Percentiles rank a stretch among this genome's conserved stretches.
These are phyloP conservation scores for Dicorynia guianensis DNA, from an alignment of 306 rosid species.

Conservation along the genomic window DNA sequence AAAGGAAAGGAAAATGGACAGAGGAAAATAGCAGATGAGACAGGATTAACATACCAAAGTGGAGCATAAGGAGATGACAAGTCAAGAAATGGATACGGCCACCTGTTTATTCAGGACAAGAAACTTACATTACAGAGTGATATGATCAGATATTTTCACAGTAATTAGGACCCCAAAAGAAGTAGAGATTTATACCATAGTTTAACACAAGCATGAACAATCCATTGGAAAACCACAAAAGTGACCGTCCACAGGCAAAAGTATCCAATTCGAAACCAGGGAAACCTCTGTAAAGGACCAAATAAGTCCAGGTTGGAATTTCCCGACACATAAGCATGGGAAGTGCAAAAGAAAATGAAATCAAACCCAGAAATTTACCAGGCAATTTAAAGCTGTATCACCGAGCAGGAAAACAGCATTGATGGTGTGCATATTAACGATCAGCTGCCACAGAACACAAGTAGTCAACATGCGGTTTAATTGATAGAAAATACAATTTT, in stretches of 20 bases:
- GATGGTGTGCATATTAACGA: constrained; percentile 79
- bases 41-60: constrained; percentile 58
- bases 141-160: constrained; percentile 11
- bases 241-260: constrained; percentile 88
- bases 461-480: too few species aligned
- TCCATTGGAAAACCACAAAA: constrained; percentile 87
- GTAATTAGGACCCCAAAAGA: constrained; percentile 27
- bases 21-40: neutral
- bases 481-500: neutral
- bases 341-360: constrained; percentile 26
- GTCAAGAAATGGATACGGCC: constrained; percentile 99
- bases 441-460: constrained; percentile 58
- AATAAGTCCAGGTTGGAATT: constrained; percentile 31
- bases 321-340: neutral
- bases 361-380: constrained; percentile 61
- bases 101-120: constrained; percentile 64
- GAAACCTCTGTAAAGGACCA: constrained; percentile 68
- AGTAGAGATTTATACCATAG: constrained; percentile 64
- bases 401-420: constrained; percentile 92
- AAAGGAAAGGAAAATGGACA: neutral
- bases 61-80: constrained; percentile 85
- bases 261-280: constrained; percentile 98
- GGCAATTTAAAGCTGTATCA: constrained; percentile 80
- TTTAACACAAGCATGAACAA: constrained; percentile 75
- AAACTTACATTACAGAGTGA: constrained; percentile 18